Base-by-base conservation (phyloP, 805 yeast species). In the Yamadazyma ubonensis region DNA sequence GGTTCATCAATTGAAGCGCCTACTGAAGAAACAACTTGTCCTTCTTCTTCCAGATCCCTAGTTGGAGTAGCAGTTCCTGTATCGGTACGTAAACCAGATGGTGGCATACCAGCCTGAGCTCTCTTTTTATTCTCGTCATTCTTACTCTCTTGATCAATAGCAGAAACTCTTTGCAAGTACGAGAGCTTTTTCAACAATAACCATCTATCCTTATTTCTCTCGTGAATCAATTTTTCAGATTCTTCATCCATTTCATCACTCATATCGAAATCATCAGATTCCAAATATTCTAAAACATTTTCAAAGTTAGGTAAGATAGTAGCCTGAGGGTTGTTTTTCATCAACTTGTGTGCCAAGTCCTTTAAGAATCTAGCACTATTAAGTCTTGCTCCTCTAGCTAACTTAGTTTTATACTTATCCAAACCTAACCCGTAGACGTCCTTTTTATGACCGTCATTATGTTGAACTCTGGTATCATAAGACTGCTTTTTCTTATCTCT, bases 401-500 rank as follows among this genome's bases (percentile, higher is more conserved):
- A 58, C 11, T 57, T 54, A 11, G 71, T 56, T 47, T 75, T 76
- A 67, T 72, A 74, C 43, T 79, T 73, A 57, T 90, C 97, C 2
- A 60, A 53, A 10, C 96, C 96, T 14, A 67, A 65, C 3, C 97
- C 97, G 7, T 67, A 75, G 8, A 90, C 90, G 57, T 90, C 96
- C 10, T 68, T 67, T 43, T 69, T 66, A 58, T 90, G 96, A 9
- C 57, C 60, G n/a, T 65, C 65, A 51, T 75, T 84, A 25, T 80
- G 79, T 34, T 81, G 81, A 25, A 90, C 81, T 56, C 98, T 76
- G 0, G 90, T 75, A 59, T 91, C 98, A 0, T 81, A 73, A 6
- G 96, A 86, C 38, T 80, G 78, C 40, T 80, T 78, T 65, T 91
- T 91, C 54, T 77, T 79, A 43, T 89, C 96, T 41, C 95, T 68